Percentiles rank a stretch among this genome's conserved stretches.
Evolutionary conservation across 225 moss, liverwort and hornwort species (phyloP).

Genomic region (Marchantia paleacea): DNA sequence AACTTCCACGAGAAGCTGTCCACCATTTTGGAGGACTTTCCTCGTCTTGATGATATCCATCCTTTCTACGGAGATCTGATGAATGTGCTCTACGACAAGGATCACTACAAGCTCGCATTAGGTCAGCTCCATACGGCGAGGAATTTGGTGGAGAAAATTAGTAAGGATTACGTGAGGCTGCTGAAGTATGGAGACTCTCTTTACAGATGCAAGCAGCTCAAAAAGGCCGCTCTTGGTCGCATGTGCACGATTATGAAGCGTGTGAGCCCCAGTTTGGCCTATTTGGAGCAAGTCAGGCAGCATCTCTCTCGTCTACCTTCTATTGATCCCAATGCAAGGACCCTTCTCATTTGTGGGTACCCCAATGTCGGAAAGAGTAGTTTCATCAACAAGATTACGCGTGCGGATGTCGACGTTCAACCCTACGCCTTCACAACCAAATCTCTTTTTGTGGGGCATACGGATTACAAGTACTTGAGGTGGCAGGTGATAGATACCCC

Average conservation of each 20-base stretch:
- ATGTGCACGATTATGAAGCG: slow-evolving; percentile 95
- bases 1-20: slow-evolving; percentile 97
- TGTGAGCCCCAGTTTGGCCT: slow-evolving; percentile 84
- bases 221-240: slow-evolving; percentile 90
- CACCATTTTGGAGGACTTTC: slow-evolving; percentile 91
- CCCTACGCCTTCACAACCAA: slow-evolving; percentile 99
- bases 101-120: slow-evolving; percentile 94
- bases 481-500: slow-evolving; percentile 99
- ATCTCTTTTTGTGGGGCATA: slow-evolving; percentile 95
- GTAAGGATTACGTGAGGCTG: slow-evolving; percentile 96
- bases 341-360: slow-evolving; percentile 88
- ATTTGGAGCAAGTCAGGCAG: slow-evolving; percentile 94
- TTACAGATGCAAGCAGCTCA: slow-evolving; percentile 96
- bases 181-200: slow-evolving; percentile 97
- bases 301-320: slow-evolving; percentile 96
- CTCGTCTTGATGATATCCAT: slow-evolving; percentile 92
- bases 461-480: slow-evolving; percentile 96
- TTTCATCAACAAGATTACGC: slow-evolving; percentile 96
- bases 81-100: slow-evolving; percentile 90
- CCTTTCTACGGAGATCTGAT: slow-evolving; percentile 95
- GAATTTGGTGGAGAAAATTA: slow-evolving; percentile 87
- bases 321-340: slow-evolving; percentile 92
- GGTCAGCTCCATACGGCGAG: slow-evolving; percentile 93
- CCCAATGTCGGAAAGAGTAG: slow-evolving; percentile 99
- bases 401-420: slow-evolving; percentile 97